Evolutionary conservation across 805 yeast genomes (phyloP), one percentile per base, ranked within the genome.

Genomic region (Yarrowia deformans): DNA sequence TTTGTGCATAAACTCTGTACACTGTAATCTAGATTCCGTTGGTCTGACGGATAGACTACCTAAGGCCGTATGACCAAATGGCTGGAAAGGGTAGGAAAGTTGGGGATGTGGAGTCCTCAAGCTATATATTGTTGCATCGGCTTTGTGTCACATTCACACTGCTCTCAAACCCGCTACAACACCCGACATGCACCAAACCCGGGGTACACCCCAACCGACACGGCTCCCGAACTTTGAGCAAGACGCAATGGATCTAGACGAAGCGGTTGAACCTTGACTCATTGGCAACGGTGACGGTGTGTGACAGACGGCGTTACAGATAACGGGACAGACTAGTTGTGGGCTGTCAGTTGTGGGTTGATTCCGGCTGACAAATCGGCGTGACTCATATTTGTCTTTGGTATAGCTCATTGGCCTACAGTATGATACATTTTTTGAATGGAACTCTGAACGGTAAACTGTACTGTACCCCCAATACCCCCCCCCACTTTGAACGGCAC

Each of bases 201-300:
- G 58, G 42, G 42, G 42, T 50, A 50, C 8, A 48, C 40, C 56
- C 40, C 39, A 50, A 18, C 54, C 37, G 42, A 52, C 58, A 52
- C 58, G 58, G 58, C 58, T 52, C 58, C n/a, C 32, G 42, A 52
- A 52, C 58, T 52, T 35, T 18, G 43, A 13, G 40, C 43, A 52
- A 52, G 58, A 32, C 42, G 58, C 58, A 35, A 32, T 18, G 35
- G 54, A 48, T 18, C 34, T 49, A 32, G 39, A 32, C 54, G n/a
- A 23, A 39, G 12, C 52, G 18, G 52, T 49, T 32, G 39, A 49
- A 49, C 39, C 39, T 49, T 49, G 54, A 14, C 52, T 2, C 10
- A 3, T 45, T 43, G 8, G 6, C 9, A 18, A 34, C 37, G 37
- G 10, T 34, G 8, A 34, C 37, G 8, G 37, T 23, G 4, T 23